phyloP scores from a whole-genome alignment of 345 rosid species.

The Lepidium sativum region DNA sequence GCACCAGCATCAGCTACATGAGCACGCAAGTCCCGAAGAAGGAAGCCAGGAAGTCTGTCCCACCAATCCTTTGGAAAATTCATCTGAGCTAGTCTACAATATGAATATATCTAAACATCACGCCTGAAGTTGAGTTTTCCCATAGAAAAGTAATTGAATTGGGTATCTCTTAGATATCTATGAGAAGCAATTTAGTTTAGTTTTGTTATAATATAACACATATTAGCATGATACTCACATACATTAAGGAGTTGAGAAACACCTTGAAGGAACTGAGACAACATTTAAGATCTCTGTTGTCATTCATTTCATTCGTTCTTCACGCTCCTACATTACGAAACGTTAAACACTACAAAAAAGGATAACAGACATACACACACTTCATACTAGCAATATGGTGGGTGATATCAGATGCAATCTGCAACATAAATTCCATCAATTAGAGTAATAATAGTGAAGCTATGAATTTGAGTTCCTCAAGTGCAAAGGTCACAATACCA shows the following conservation, averaged over 20 bases:
- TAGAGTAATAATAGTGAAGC: background rate
- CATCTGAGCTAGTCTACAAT: slow-evolving; percentile 59
- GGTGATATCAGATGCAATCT: slow-evolving; percentile 12
- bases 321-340: too few relatives aligned
- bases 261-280: slow-evolving; percentile 63
- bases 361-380: too few relatives aligned
- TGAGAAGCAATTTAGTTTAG: background rate
- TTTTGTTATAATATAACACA: background rate
- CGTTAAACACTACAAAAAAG: too few relatives aligned
- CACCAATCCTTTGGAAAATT: slow-evolving; percentile 55
- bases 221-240: slow-evolving; percentile 27
- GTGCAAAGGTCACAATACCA: background rate
- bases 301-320: too few relatives aligned
- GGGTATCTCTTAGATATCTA: background rate
- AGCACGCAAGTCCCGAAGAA: slow-evolving; percentile 81
- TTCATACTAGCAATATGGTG: too few relatives aligned
- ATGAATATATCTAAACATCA: slow-evolving; percentile 25
- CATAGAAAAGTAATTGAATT: background rate
- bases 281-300: slow-evolving; percentile 69
- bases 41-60: slow-evolving; percentile 96
- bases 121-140: background rate
- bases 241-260: slow-evolving; percentile 62
- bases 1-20: slow-evolving; percentile 87
- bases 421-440: background rate
- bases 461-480: background rate